phyloP scores from a whole-genome alignment of 2,329 filamentous ascomycete genomes.

The Colletotrichum phormii region DNA sequence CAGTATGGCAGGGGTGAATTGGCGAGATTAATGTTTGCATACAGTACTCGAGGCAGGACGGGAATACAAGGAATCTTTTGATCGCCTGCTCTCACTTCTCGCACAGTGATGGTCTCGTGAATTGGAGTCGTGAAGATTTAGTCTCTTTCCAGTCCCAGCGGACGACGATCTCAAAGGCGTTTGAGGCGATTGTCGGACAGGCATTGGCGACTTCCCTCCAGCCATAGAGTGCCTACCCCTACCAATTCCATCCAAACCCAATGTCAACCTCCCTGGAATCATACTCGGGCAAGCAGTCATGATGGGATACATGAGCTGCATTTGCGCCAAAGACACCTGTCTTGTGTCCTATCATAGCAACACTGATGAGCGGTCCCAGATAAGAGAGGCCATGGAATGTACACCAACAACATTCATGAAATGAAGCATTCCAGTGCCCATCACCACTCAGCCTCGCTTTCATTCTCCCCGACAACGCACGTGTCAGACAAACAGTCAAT shows the following conservation, averaged over 20 bases:
- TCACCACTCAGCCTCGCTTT: neutral
- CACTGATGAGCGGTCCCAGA: neutral
- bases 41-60: neutral
- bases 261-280: too few relatives aligned
- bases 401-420: neutral
- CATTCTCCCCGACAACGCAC: constrained; percentile 17
- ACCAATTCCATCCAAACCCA: too few relatives aligned
- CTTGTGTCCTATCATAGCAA: neutral
- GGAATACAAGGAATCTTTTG: constrained; percentile 25
- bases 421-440: constrained; percentile 31
- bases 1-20: neutral
- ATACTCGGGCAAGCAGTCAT: neutral
- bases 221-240: neutral
- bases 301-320: neutral
- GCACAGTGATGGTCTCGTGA: neutral
- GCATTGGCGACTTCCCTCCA: neutral
- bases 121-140: neutral
- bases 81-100: neutral
- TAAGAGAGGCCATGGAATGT: neutral
- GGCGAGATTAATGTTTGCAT: constrained; percentile 30
- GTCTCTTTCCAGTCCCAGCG: neutral
- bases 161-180: neutral
- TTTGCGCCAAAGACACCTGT: neutral
- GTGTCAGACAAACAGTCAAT: constrained; percentile 3
- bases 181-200: neutral